These are phyloP conservation scores for Neopestalotiopsis clavispora DNA, from an alignment of 2,329 filamentous ascomycete species.

Conservation along the genomic window DNA sequence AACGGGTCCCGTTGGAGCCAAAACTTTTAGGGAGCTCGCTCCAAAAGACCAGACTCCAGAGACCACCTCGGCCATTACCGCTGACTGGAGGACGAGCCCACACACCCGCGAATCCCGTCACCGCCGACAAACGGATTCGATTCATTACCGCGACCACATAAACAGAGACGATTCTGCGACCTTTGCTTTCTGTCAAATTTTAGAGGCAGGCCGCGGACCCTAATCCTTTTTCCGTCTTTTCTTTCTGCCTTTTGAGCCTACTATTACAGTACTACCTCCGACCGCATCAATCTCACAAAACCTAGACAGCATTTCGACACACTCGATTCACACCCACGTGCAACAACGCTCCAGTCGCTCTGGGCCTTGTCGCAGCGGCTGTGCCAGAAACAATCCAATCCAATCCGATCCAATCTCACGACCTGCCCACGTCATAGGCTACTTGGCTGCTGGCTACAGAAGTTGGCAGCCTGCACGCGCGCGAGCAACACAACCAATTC, in stretches of 20 bases:
- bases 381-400: not conserved
- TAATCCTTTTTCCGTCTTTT: not conserved
- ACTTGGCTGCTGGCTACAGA: not conserved
- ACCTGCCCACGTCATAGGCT: slow-evolving; percentile 16
- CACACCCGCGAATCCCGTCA: not conserved
- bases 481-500: not conserved
- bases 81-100: not conserved
- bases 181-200: not conserved
- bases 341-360: not conserved
- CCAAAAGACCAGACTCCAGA: not conserved
- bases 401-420: not conserved
- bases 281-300: not conserved
- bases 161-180: slow-evolving; percentile 1
- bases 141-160: not conserved
- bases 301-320: slow-evolving; percentile 7
- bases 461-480: slow-evolving; percentile 10
- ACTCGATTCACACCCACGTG: slow-evolving; percentile 1
- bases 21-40: not conserved
- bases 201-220: not conserved
- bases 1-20: slow-evolving; percentile 16
- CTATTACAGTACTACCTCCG: not conserved
- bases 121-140: not conserved
- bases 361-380: slow-evolving; percentile 1
- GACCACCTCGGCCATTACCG: not conserved
- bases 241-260: not conserved